A percentile compares a stretch with the other conserved stretches of the same genome.
Evolutionary conservation across 768 basidiomycete genomes (phyloP).

Genomic region (Rhizopogon rudus): DNA sequence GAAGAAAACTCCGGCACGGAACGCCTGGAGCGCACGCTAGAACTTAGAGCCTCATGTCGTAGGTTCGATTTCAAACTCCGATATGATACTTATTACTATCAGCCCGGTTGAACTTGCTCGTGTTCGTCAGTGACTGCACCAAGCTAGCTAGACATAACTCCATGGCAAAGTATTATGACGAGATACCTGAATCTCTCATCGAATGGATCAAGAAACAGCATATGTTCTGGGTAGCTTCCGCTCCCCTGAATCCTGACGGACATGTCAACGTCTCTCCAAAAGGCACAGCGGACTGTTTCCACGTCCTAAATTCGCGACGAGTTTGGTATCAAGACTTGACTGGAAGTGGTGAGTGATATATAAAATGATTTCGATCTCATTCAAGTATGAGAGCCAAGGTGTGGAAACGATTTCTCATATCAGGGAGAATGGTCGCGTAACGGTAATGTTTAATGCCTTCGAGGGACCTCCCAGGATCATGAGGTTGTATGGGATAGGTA

Average conservation of each 20-base stretch:
- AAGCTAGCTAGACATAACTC: not conserved
- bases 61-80: no score
- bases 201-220: conserved; percentile 60
- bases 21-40: no score
- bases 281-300: conserved; percentile 57
- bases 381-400: conserved; percentile 26
- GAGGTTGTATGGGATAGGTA: conserved; percentile 55
- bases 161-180: conserved; percentile 58
- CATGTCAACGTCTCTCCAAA: conserved; percentile 70
- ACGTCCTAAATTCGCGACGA: conserved; percentile 44
- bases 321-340: conserved; percentile 76
- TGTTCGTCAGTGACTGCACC: not conserved
- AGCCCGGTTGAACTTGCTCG: no score
- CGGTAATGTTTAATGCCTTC: conserved; percentile 58
- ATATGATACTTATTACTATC: no score
- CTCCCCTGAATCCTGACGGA: conserved; percentile 51
- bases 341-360: conserved; percentile 47
- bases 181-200: conserved; percentile 47
- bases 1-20: no score
- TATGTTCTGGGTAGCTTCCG: conserved; percentile 69
- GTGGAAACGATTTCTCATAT: conserved; percentile 60
- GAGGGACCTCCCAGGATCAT: conserved; percentile 56
- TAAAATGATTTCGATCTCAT: not conserved
- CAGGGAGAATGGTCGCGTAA: conserved; percentile 59
- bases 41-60: no score